These are phyloP conservation scores for Verticillium longisporum DNA, from an alignment of 2,329 filamentous ascomycete genomes.

Conservation along the genomic window DNA sequence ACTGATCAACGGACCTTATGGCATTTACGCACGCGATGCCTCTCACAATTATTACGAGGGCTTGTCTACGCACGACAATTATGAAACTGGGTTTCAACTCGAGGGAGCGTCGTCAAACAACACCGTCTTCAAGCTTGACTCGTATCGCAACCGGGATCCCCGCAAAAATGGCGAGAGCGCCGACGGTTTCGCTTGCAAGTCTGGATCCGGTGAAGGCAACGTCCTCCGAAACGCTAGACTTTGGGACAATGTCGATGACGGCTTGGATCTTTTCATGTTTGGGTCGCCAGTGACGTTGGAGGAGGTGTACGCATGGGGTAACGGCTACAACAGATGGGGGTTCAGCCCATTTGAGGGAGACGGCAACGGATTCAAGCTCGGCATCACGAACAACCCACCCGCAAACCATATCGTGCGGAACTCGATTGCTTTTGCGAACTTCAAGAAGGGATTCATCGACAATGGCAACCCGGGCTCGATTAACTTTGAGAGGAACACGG, in stretches of 20 bases:
- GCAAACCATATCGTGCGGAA: constrained; percentile 35
- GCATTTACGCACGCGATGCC: constrained; percentile 22
- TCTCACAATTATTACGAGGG: constrained; percentile 24
- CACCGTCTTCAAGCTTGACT: constrained; percentile 30
- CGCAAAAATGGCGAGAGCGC: constrained; percentile 42
- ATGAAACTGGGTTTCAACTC: constrained; percentile 25
- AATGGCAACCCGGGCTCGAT: constrained; percentile 35
- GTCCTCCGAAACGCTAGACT: constrained; percentile 32
- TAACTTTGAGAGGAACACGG: constrained; percentile 32
- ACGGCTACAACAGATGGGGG: constrained; percentile 33
- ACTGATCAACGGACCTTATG: constrained; percentile 25
- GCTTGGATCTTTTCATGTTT: constrained; percentile 35
- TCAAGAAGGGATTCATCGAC: constrained; percentile 36
- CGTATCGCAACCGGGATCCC: constrained; percentile 32
- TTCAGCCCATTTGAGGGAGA: constrained; percentile 36
- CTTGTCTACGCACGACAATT: constrained; percentile 25
- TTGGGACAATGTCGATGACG: constrained; percentile 42
- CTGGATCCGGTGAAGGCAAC: constrained; percentile 36
- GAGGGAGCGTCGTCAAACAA: constrained; percentile 23
- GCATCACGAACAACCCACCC: constrained; percentile 28
- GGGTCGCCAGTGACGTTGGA: constrained; percentile 30
- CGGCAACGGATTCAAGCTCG: constrained; percentile 40
- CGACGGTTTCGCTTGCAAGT: constrained; percentile 39
- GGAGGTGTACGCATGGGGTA: constrained; percentile 36
- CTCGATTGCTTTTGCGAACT: constrained; percentile 33